Evolutionary conservation across 2,329 filamentous ascomycete species (phyloP), one percentile per base, ranked within the genome.

Genomic region (Rhinocladiella mackenziei): DNA sequence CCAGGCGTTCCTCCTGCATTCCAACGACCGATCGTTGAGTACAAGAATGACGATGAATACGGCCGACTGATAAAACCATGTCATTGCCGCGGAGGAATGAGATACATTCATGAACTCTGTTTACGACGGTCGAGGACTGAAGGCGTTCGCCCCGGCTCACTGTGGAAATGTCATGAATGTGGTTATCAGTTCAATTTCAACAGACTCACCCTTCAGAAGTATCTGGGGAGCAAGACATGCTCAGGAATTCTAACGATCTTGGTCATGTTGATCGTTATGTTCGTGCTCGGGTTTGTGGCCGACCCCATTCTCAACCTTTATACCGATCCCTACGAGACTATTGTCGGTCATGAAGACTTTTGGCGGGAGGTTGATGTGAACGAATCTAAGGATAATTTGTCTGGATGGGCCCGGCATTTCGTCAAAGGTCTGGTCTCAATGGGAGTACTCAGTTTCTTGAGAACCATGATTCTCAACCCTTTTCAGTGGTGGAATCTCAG

Each of bases 31-130:
- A 72, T 73, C 37, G 78, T 84, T 33, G 72, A 74, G 14, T 95
- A 94, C 60, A 75, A 82, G 39, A 89, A 86, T 17, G 78, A 85
- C 50, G 85, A 87, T 33, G 54, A 56, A 54, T 76, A 84, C 20
- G 87, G 87, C 28, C 82, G 88, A 38, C 72, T 98, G 19, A 77
- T 97, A 57, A 84, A 85, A 41, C 92, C 92, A 25, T 98, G 92
- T 73, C 81, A 83, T 67, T 98, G 92, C 75, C 94, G 87, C 69
- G 92, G 92, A 39, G 87, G 86, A 28, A 86, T 91, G 57, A 86
- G 86, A 68, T 96, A 94, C 66, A 89, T 97, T 17, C 92, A 98
- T 64, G 88, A 96, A 65, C 84, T 81, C 20, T 98, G 92, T 61
- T 73, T 98, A 36, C 80, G 85, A 58, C 74, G 78, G 8, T 97